Base-by-base conservation (phyloP, 176 grass and related monocot genomes). In the Phoenix dactylifera region DNA sequence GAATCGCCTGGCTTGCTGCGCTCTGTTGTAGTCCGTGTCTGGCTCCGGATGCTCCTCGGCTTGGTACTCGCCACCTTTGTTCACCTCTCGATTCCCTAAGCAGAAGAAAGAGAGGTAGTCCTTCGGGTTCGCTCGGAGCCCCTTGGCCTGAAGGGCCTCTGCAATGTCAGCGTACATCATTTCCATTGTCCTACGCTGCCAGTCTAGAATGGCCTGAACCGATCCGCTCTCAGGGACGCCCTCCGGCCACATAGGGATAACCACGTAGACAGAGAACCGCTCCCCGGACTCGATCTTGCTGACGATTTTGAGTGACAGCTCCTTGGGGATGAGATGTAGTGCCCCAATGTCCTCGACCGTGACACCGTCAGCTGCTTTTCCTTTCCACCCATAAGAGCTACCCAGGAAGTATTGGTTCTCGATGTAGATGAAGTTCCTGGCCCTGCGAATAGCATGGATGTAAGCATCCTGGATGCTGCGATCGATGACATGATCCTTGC, bases 391-490 rank as follows among this genome's bases (percentile, higher is more conserved):
- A 54, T 89, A 79, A 17, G 86, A 89, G 67, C 81, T 82, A 16
- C 86, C 81, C 0, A 85, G 58, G 25, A 89, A 89, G 71, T 89
- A 89, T 68, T 89, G 86, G 74, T 85, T 89, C 74, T 89, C 81
- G 56, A 82, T 81, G 70, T 89, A 89, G 71, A 89, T 30, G 74
- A 89, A 89, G 64, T 82, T 67, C 24, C 49, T 22, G 2, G 86
- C 86, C 14, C 77, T 70, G 3, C 81, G 81, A 49, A 85, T 89
- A 29, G 81, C 81, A n/a, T 85, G 66, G 62, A 89, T 89, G 74
- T 89, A 89, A 12, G 86, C 74, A 58, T 85, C 78, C 71, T 89
- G 78, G 63, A 89, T 82, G 78, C 86, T 89, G 24, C 82, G 78
- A 25, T 89, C 82, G 54, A 85, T 62, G 3, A 81, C 74, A 5